phyloP scores from a whole-genome alignment of 2,329 filamentous ascomycete genomes.

The Phaeomoniella chlamydospora region DNA sequence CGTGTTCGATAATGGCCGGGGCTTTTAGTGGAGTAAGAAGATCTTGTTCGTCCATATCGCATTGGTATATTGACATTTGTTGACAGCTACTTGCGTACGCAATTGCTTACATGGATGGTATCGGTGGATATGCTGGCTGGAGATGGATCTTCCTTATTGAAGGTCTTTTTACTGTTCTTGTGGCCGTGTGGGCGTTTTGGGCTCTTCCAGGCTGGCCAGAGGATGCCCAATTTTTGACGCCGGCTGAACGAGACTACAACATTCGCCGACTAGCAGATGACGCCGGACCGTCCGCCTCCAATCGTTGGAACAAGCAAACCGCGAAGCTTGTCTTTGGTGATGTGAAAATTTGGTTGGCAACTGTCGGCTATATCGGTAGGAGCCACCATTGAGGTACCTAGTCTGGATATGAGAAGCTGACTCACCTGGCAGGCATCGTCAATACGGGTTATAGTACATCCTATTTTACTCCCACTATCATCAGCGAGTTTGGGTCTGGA shows the following conservation, averaged over 20 bases:
- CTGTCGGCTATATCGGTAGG: too few relatives aligned
- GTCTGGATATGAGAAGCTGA: too few relatives aligned
- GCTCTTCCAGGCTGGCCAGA: slow-evolving; percentile 19
- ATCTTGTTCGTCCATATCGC: neutral
- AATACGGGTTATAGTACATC: slow-evolving; percentile 19
- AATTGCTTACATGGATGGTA: slow-evolving; percentile 31
- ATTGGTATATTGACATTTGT: too few relatives aligned
- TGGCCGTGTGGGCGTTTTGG: slow-evolving; percentile 13
- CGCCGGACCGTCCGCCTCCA: slow-evolving; percentile 12
- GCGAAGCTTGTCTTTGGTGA: slow-evolving; percentile 16
- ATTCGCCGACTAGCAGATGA: slow-evolving; percentile 18
- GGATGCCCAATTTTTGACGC: slow-evolving; percentile 15
- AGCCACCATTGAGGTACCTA: too few relatives aligned
- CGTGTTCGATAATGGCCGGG: slow-evolving; percentile 22
- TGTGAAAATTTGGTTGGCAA: slow-evolving; percentile 18
- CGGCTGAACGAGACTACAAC: slow-evolving; percentile 16
- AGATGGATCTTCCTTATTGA: slow-evolving; percentile 36
- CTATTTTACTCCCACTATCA: slow-evolving; percentile 20
- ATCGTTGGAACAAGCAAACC: slow-evolving; percentile 14
- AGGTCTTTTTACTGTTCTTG: slow-evolving; percentile 16
- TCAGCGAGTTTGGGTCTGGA: slow-evolving; percentile 17
- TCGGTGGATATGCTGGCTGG: slow-evolving; percentile 24
- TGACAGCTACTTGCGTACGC: slow-evolving; percentile 51
- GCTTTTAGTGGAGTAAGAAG: slow-evolving; percentile 18
- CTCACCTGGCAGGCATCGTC: slow-evolving; percentile 19